Conservation (phyloP, 2,329 filamentous ascomycete species). For the Penicillium brasilianum region DNA sequence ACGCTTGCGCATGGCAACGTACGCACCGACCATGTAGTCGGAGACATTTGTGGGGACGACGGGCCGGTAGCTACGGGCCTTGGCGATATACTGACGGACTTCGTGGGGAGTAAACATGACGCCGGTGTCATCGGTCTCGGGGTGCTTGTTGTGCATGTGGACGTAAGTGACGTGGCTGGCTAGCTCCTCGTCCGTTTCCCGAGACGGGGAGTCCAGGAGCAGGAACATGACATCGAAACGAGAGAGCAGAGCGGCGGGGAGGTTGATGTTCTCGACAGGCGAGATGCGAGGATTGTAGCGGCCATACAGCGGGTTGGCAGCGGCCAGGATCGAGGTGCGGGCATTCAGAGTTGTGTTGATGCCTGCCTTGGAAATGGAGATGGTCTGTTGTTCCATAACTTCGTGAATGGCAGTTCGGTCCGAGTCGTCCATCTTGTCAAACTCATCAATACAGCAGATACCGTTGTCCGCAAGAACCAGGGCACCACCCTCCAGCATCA, state of each 20-base stretch:
- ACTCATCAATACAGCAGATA: slow-evolving; percentile 84
- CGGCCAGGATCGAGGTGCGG: slow-evolving; percentile 91
- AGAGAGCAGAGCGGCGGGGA: slow-evolving; percentile 93
- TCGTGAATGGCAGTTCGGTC: slow-evolving; percentile 83
- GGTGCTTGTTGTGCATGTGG: slow-evolving; percentile 95
- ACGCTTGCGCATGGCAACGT: slow-evolving; percentile 90
- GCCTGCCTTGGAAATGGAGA: slow-evolving; percentile 85
- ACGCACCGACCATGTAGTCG: slow-evolving; percentile 96
- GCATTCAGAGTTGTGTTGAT: slow-evolving; percentile 98
- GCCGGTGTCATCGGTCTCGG: slow-evolving; percentile 69
- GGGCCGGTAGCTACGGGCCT: slow-evolving; percentile 86
- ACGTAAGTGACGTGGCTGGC: slow-evolving; percentile 95
- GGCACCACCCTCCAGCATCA: slow-evolving; percentile 79
- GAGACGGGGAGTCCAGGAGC: slow-evolving; percentile 89
- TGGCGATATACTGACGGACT: slow-evolving; percentile 93
- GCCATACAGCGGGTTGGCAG: slow-evolving; percentile 95
- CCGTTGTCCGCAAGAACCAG: slow-evolving; percentile 80
- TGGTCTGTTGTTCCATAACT: slow-evolving; percentile 88
- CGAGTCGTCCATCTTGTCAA: slow-evolving; percentile 82
- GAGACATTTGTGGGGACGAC: slow-evolving; percentile 82
- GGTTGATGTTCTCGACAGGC: slow-evolving; percentile 98
- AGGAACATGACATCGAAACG: slow-evolving; percentile 98
- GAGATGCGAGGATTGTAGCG: slow-evolving; percentile 98
- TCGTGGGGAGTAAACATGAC: slow-evolving; percentile 91
- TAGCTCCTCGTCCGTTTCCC: slow-evolving; percentile 88